These are phyloP conservation scores for Phytophthora syringae DNA, from an alignment of 352 stramenopile genomes.

Conservation along the genomic window DNA sequence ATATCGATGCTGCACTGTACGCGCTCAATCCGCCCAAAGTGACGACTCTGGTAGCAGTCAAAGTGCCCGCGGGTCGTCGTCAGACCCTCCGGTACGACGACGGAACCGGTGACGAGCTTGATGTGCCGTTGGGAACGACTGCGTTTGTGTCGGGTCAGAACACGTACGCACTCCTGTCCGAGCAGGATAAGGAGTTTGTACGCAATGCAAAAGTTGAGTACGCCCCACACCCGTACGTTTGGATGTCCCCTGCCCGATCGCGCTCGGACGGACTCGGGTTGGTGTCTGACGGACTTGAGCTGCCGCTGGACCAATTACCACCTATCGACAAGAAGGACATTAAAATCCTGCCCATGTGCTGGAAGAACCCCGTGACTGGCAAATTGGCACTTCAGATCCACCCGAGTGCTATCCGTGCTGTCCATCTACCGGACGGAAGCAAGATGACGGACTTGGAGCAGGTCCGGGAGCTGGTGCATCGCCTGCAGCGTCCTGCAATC, in stretches of 20 bases:
- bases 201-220: conserved; percentile 36
- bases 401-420: conserved; percentile 30
- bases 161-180: conserved; percentile 37
- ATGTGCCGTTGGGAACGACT: conserved; percentile 32
- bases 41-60: conserved; percentile 34
- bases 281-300: conserved; percentile 33
- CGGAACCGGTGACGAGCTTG: conserved; percentile 32
- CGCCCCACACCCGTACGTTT: conserved; percentile 39
- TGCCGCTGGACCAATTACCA: conserved; percentile 32
- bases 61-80: conserved; percentile 27
- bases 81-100: conserved; percentile 42
- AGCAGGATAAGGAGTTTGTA: conserved; percentile 39
- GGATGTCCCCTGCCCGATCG: conserved; percentile 37
- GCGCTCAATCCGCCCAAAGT: conserved; percentile 36
- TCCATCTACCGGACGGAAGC: conserved; percentile 28
- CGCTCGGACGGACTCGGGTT: conserved; percentile 37
- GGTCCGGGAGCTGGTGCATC: conserved; percentile 33
- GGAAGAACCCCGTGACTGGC: conserved; percentile 34
- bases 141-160: conserved; percentile 41
- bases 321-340: conserved; percentile 34
- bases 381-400: conserved; percentile 41
- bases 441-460: conserved; percentile 34
- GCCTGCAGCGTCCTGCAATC: conserved; percentile 37
- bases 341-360: conserved; percentile 42
- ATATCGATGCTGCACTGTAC: conserved; percentile 41